Evolutionary conservation across 495 filamentous ascomycete species (phyloP).

Genomic region (Lophiostoma macrostomum): DNA sequence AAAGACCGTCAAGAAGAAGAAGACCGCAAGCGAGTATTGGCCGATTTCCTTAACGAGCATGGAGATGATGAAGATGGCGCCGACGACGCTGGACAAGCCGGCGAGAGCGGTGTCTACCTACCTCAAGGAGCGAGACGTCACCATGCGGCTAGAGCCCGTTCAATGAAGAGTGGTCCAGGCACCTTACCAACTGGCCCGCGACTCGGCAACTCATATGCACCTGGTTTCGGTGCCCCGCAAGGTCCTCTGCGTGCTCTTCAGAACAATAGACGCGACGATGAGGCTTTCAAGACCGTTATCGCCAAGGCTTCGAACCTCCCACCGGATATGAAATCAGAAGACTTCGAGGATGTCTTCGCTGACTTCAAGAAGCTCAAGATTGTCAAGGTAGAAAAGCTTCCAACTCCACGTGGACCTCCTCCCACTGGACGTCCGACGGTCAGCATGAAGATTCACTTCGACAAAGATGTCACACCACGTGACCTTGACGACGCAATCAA

Average conservation of each 20-base stretch:
- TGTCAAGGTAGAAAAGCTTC: slow-evolving; percentile 4
- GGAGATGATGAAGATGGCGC: slow-evolving; percentile 4
- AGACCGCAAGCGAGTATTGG: not conserved
- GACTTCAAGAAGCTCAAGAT: slow-evolving; percentile 6
- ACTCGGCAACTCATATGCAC: too few species aligned
- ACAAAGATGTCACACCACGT: not conserved
- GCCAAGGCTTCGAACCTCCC: slow-evolving; percentile 20
- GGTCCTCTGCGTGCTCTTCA: too few species aligned
- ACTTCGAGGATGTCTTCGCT: slow-evolving; percentile 9
- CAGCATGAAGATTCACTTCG: slow-evolving; percentile 2
- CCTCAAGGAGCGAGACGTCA: not conserved
- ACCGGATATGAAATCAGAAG: not conserved
- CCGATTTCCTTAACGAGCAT: slow-evolving; percentile 4
- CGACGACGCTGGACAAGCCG: too few species aligned
- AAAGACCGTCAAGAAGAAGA: slow-evolving; percentile 2
- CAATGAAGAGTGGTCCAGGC: slow-evolving; percentile 10
- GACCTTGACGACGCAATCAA: slow-evolving; percentile 4
- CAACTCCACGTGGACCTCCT: not conserved
- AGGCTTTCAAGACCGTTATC: not conserved
- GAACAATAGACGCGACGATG: not conserved
- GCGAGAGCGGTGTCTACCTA: not conserved
- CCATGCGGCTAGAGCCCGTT: not conserved
- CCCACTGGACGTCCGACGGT: not conserved
- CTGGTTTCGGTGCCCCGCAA: too few species aligned
- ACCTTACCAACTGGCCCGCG: too few species aligned